Evolutionary conservation across 2,329 filamentous ascomycete species (phyloP).

Genomic region (Alternaria sp.): DNA sequence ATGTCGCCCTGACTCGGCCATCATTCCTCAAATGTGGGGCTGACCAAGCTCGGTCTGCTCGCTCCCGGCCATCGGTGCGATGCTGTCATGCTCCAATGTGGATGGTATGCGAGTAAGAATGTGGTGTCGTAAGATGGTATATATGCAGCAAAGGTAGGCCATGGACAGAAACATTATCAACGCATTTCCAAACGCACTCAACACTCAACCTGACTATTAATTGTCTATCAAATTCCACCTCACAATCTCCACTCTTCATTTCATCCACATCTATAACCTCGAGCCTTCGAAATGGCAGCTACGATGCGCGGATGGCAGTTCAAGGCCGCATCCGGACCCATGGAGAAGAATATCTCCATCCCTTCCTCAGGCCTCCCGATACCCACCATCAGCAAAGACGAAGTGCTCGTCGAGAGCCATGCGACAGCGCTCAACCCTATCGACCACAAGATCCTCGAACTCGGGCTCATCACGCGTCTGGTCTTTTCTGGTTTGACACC

Average conservation of each 20-base stretch:
- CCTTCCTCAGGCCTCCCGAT: slow-evolving; percentile 54
- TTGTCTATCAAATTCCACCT: background rate
- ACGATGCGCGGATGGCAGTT: slow-evolving; percentile 54
- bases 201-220: background rate
- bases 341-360: slow-evolving; percentile 58
- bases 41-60: slow-evolving; percentile 10
- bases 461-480: slow-evolving; percentile 49
- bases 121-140: background rate
- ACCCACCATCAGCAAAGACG: slow-evolving; percentile 43
- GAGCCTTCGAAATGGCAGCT: slow-evolving; percentile 47
- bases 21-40: background rate
- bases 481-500: slow-evolving; percentile 52
- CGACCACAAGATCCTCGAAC: slow-evolving; percentile 66
- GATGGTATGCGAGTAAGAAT: background rate
- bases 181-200: background rate
- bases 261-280: background rate
- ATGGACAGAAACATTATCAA: background rate
- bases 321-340: slow-evolving; percentile 36
- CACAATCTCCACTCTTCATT: background rate
- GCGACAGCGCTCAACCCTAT: slow-evolving; percentile 62
- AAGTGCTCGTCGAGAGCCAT: slow-evolving; percentile 61
- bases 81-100: background rate
- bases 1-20: background rate
- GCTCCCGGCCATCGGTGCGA: background rate
- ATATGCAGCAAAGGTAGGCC: background rate